A percentile compares a stretch with the other conserved stretches of the same genome.
Conservation (phyloP, 2,329 filamentous ascomycete genomes). For the Sordariomycetes sp. region DNA sequence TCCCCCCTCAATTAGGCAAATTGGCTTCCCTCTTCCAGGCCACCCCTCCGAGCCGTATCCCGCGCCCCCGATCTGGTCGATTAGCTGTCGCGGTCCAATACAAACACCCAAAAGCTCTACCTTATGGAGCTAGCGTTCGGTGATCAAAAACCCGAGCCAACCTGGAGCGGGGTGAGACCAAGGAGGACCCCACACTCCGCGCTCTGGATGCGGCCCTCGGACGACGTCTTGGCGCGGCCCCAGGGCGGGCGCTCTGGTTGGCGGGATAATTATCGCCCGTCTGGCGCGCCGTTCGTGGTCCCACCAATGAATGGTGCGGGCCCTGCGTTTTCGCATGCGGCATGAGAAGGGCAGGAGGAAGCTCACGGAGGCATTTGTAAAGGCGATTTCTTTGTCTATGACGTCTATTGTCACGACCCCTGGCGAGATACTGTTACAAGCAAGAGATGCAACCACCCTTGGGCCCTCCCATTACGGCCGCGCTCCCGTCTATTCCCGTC, state of each 20-base stretch:
- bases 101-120: too few relatives aligned
- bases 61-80: too few relatives aligned
- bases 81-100: too few relatives aligned
- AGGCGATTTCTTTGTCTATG: neutral
- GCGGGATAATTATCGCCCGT: neutral
- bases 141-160: too few relatives aligned
- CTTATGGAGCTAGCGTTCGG: too few relatives aligned
- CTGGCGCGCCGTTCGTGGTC: neutral
- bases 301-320: neutral
- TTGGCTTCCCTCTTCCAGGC: neutral
- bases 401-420: neutral
- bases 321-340: neutral
- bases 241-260: neutral
- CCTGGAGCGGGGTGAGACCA: neutral
- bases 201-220: neutral
- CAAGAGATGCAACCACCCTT: neutral
- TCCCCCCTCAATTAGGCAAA: neutral
- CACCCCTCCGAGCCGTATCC: neutral
- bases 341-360: neutral
- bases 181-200: neutral
- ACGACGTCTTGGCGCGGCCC: neutral
- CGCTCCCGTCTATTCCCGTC: neutral
- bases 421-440: neutral
- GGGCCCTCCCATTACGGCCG: neutral
- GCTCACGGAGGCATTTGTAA: neutral